phyloP scores from a whole-genome alignment of 345 rosid genomes.

The Hibiscus tridactylites region DNA sequence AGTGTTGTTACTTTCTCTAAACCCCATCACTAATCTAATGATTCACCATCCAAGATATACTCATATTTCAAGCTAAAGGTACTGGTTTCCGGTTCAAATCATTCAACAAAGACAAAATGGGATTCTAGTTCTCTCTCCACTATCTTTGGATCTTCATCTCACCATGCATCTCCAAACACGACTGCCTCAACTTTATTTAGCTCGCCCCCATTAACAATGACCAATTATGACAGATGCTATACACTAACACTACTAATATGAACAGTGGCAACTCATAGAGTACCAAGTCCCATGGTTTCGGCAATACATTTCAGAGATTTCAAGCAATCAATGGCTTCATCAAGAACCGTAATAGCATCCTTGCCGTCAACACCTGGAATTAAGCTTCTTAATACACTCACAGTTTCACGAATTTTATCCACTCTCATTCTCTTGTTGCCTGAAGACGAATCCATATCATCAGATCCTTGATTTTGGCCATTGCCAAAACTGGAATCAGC shows the following conservation, averaged over 20 bases:
- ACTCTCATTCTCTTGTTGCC: constrained; percentile 30
- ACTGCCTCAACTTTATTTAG: constrained; percentile 14
- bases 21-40: constrained; percentile 20
- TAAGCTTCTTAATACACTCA: constrained; percentile 41
- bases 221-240: neutral
- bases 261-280: constrained; percentile 12
- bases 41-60: constrained; percentile 1
- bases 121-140: neutral
- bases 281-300: constrained; percentile 28
- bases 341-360: constrained; percentile 51
- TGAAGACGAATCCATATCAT: constrained; percentile 15
- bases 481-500: constrained; percentile 45
- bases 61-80: constrained; percentile 5
- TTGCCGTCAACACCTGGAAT: constrained; percentile 54
- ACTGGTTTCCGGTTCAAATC: constrained; percentile 14
- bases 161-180: neutral
- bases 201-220: constrained; percentile 5
- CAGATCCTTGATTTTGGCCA: neutral
- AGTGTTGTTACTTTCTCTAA: constrained; percentile 24
- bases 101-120: neutral
- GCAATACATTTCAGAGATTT: constrained; percentile 56
- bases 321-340: constrained; percentile 61
- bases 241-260: neutral
- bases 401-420: constrained; percentile 47
- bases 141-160: neutral